A percentile compares a stretch with the other conserved stretches of the same genome.
Conservation (phyloP, 768 basidiomycete genomes). For the Lentinula raphanica region DNA sequence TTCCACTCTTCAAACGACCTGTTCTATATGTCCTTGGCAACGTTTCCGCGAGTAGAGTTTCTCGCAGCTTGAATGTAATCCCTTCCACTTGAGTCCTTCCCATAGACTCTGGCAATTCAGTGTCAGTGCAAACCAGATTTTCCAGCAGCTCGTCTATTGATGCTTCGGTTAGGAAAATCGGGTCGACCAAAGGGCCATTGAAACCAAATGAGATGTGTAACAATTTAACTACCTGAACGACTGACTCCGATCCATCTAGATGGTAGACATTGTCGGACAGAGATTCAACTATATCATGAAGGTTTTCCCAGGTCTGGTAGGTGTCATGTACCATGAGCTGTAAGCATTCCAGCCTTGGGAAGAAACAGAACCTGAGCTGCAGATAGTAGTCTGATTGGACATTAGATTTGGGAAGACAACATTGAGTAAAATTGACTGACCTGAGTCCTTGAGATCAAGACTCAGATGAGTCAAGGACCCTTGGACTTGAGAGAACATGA, state of each 20-base stretch:
- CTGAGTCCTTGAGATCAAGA: background rate
- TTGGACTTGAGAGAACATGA: background rate
- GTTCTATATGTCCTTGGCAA: too few relatives aligned
- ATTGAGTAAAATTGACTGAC: background rate
- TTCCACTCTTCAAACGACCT: too few relatives aligned
- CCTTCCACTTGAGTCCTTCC: too few relatives aligned
- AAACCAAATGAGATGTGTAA: too few relatives aligned
- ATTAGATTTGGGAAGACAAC: background rate
- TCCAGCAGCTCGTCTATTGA: too few relatives aligned
- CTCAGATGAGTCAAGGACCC: background rate
- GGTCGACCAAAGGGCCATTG: too few relatives aligned
- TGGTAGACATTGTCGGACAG: background rate
- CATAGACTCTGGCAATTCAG: too few relatives aligned
- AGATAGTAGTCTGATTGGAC: background rate
- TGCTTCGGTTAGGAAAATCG: too few relatives aligned
- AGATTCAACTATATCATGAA: background rate
- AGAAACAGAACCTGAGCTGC: background rate
- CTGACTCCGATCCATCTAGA: background rate
- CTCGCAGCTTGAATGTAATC: too few relatives aligned
- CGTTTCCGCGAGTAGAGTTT: too few relatives aligned
- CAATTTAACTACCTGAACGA: background rate
- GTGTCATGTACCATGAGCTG: background rate
- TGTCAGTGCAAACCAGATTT: too few relatives aligned
- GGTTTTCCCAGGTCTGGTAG: background rate
- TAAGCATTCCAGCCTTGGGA: background rate